Evolutionary conservation across 768 basidiomycete species (phyloP).

Genomic region (Pisolithus tinctorius): DNA sequence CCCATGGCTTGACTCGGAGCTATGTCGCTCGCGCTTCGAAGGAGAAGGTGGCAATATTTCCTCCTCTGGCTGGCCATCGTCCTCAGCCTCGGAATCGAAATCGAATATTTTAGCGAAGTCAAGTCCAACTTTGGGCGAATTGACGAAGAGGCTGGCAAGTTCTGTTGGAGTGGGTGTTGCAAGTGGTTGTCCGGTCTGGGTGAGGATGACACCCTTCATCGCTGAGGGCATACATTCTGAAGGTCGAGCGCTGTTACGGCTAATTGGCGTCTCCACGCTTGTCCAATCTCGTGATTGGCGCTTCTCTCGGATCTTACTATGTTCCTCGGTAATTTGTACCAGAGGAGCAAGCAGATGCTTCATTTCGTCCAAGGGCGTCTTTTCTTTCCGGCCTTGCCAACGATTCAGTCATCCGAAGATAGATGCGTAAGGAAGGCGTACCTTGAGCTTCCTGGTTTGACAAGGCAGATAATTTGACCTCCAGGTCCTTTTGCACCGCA

Average conservation of each 20-base stretch:
- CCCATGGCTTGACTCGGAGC: conserved; percentile 20
- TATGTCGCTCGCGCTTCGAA: conserved; percentile 36
- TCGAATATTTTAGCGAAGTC: conserved; percentile 79
- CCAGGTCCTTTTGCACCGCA: conserved; percentile 41
- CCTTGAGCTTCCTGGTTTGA: conserved; percentile 31
- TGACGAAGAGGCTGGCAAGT: conserved; percentile 58
- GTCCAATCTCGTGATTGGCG: conserved; percentile 12
- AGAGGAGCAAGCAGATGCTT: conserved; percentile 60
- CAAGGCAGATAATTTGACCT: conserved; percentile 39
- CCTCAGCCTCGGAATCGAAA: conserved; percentile 33
- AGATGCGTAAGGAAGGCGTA: neutral
- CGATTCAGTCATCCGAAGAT: neutral
- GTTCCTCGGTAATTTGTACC: conserved; percentile 29
- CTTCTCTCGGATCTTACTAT: conserved; percentile 18
- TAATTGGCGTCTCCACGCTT: conserved; percentile 45
- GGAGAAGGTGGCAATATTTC: conserved; percentile 39
- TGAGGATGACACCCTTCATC: conserved; percentile 76
- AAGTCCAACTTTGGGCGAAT: conserved; percentile 63
- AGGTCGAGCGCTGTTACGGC: conserved; percentile 26
- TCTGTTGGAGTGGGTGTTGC: conserved; percentile 66
- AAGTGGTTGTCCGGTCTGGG: conserved; percentile 68
- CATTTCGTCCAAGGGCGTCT: conserved; percentile 67
- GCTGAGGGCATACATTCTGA: conserved; percentile 37
- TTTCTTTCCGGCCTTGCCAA: conserved; percentile 38
- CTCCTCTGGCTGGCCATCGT: conserved; percentile 25